Base-by-base conservation (phyloP, 768 basidiomycete species). In the Phaeotremella skinneri region DNA sequence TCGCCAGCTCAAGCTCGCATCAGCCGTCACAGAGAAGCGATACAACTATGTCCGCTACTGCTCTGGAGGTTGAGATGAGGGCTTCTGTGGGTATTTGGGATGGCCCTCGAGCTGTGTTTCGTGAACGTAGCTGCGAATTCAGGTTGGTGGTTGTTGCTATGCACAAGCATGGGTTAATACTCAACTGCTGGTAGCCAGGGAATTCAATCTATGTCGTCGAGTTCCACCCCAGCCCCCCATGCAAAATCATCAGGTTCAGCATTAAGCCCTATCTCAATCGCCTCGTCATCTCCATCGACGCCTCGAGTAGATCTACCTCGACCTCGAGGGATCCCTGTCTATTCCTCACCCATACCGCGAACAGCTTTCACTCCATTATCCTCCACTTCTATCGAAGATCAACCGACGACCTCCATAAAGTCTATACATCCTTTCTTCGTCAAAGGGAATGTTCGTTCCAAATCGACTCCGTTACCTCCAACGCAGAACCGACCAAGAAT, bases 341-440 rank as follows among this genome's bases (percentile, higher is more conserved):
- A 66, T 52, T 47, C 58, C 2, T 61, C 62, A 0, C 59, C 64
- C 4, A 47, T 58, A 6, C 26, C 58, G 7, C 45, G 63, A 2
- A 67, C 70, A n/a, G 70, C 70, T 14, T 67, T 61, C 31, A 67
- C 59, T 25, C 65, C 59, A 20, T 58, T 56, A 4, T 4, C 27
- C 21, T 54, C 55, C 41, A 49, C 29, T 31, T n/a, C 17, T 20
- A 23, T 25, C n/a, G 50, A 26, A 49, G 43, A 39, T 23, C 41
- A 1, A 26, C 25, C 16, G 14, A 34, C 13, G 47, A 52, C 21
- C 48, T 11, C 20, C 34, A 17, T 26, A 1, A 57, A 58, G 50
- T 58, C 68, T 11, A 55, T 73, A 2, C 75, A 74, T 58, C 75
- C 73, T 3, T 73, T 76, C 63, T 74, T 74, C 65, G 52, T 26